These are phyloP conservation scores for Diaporthe australafricana DNA, from an alignment of 2,329 filamentous ascomycete genomes.

Conservation along the genomic window DNA sequence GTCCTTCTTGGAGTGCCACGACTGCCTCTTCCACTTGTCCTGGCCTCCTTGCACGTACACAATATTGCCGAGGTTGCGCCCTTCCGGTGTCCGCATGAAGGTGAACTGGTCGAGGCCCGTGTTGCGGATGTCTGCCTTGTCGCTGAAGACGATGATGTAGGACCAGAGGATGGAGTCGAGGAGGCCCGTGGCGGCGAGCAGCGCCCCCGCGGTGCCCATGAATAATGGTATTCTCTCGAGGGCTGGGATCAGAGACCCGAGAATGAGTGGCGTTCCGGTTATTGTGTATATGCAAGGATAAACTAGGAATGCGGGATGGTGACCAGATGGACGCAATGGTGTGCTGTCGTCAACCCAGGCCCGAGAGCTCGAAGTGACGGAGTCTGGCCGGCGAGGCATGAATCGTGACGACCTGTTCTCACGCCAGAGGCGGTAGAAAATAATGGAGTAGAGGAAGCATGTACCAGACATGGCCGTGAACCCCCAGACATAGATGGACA, in stretches of 20 bases:
- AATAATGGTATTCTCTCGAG: slow-evolving; percentile 13
- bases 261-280: slow-evolving; percentile 75
- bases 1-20: slow-evolving; percentile 37
- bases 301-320: slow-evolving; percentile 69
- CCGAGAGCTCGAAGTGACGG: slow-evolving; percentile 10
- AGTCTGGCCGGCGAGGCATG: slow-evolving; percentile 38
- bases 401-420: slow-evolving; percentile 40
- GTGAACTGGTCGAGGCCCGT: slow-evolving; percentile 64
- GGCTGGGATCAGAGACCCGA: slow-evolving; percentile 55
- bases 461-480: slow-evolving; percentile 57
- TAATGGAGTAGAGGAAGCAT: slow-evolving; percentile 52
- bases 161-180: slow-evolving; percentile 67
- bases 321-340: slow-evolving; percentile 46
- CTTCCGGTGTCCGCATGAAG: slow-evolving; percentile 57
- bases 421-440: slow-evolving; percentile 53
- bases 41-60: slow-evolving; percentile 47
- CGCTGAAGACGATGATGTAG: slow-evolving; percentile 62
- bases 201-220: slow-evolving; percentile 70
- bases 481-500: slow-evolving; percentile 74
- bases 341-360: slow-evolving; percentile 37
- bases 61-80: slow-evolving; percentile 55
- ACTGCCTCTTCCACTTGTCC: slow-evolving; percentile 26
- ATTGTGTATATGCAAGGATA: slow-evolving; percentile 77
- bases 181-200: slow-evolving; percentile 68
- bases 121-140: slow-evolving; percentile 53